A percentile compares a stretch with the other conserved stretches of the same genome.
Conservation (phyloP, 495 filamentous ascomycete species). For the Aspergillus campestris region DNA sequence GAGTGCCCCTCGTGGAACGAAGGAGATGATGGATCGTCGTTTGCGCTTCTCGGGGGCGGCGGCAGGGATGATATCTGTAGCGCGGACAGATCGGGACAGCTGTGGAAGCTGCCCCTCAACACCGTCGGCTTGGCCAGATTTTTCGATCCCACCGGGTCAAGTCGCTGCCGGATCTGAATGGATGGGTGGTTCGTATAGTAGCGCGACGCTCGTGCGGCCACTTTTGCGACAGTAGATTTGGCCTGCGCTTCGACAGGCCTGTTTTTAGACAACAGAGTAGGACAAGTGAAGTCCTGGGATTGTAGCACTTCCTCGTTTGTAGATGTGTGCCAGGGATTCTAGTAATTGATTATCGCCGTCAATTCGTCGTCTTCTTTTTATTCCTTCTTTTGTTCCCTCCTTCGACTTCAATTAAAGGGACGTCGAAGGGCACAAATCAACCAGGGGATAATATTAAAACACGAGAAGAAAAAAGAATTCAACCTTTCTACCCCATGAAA, state of each 20-base stretch:
- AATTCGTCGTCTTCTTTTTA: no score
- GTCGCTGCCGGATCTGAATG: slow-evolving; percentile 5
- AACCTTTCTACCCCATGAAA: not conserved
- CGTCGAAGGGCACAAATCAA: no score
- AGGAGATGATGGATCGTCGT: slow-evolving; percentile 18
- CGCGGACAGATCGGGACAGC: slow-evolving; percentile 44
- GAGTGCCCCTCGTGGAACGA: slow-evolving; percentile 16
- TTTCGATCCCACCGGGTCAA: slow-evolving; percentile 24
- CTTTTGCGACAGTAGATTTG: no score
- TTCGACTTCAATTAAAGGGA: no score
- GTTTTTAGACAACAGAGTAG: no score
- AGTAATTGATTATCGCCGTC: not conserved
- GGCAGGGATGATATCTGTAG: slow-evolving; percentile 34
- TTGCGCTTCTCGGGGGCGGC: slow-evolving; percentile 16
- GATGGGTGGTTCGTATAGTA: not conserved
- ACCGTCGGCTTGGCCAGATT: slow-evolving; percentile 40
- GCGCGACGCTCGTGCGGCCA: not conserved
- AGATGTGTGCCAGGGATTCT: not conserved
- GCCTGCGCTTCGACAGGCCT: no score
- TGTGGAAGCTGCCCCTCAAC: slow-evolving; percentile 41
- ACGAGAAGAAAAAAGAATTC: no score
- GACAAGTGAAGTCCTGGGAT: no score
- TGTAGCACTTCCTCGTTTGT: not conserved
- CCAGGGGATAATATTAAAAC: no score
- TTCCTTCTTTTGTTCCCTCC: no score